Percentiles rank a stretch among this genome's conserved stretches.
phyloP scores from a whole-genome alignment of 2,329 filamentous ascomycete species.

The Paecilomyces variotii region DNA sequence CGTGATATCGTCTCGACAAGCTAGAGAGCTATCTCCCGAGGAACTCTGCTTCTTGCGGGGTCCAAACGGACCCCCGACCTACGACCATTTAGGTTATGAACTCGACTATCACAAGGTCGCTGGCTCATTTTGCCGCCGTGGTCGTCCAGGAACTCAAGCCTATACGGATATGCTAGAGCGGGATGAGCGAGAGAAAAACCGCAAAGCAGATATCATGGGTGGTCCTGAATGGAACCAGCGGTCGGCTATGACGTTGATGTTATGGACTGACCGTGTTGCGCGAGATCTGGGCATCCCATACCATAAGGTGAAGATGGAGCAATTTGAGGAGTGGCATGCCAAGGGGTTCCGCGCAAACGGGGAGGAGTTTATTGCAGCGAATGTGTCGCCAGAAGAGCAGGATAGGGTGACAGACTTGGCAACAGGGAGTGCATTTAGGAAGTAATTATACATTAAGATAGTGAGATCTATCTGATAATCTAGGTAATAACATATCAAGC shows the following conservation, averaged over 20 bases:
- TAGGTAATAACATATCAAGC: not conserved
- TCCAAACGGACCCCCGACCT: conserved; percentile 6
- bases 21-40: not conserved
- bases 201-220: not conserved
- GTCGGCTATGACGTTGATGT: not conserved
- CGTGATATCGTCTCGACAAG: not conserved
- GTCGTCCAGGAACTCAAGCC: not conserved
- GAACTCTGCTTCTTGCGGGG: not conserved
- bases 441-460: not conserved
- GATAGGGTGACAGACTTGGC: not conserved
- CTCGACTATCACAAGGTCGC: conserved; percentile 9
- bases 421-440: not conserved
- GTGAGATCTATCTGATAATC: not conserved
- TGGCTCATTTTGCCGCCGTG: not conserved
- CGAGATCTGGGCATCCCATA: conserved; percentile 8
- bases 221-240: not conserved
- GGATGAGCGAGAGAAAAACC: not conserved
- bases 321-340: conserved; percentile 5
- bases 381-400: not conserved
- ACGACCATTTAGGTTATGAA: conserved; percentile 6
- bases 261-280: conserved; percentile 6
- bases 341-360: conserved; percentile 1
- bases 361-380: not conserved
- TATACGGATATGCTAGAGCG: not conserved
- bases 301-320: conserved; percentile 4